Evolutionary conservation across 2,329 filamentous ascomycete species (phyloP), one percentile per base, ranked within the genome.

Genomic region (Dactylonectria estremocensis): DNA sequence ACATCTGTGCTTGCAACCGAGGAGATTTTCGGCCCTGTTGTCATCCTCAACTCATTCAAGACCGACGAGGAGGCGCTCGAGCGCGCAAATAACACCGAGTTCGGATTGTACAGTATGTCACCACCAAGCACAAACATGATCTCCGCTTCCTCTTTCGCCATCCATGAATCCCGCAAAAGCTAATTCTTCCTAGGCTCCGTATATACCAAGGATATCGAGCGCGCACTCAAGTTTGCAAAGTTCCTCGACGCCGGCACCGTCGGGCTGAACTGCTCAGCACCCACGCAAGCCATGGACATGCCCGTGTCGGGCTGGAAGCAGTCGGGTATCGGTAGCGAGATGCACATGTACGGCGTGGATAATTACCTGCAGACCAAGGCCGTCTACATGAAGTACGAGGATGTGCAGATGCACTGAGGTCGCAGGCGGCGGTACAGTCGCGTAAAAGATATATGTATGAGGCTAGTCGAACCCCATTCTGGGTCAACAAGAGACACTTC

Each of bases 191-290:
- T 40, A 40, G 86, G 86, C 37, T 87, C 83, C 33, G 85, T 89
- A n/a, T 89, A 84, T 83, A 78, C 79, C 20, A 83, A 81, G 64
- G 84, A 88, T 77, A 74, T 86, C 10, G 81, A 78, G 64, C 81
- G 82, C 60, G 86, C 85, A 2, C 76, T 82, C 69, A 75, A 80
- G 45, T 83, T 89, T 55, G 85, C 83, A 3, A 77, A 79, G 53
- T 76, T 81, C 48, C 77, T 89, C 28, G 80, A 89, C 74, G 84
- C 86, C 18, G 87, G 87, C 1, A 87, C 79, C 20, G 83, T 89
- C 14, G 88, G 84, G 75, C 80, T 89, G 71, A 89, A 89, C 78
- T 49, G 46, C 46, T 20, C 46, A 18, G 22, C 18, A 9, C 46
- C 46, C 13, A 49, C 46, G 46, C 46, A 40, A 40, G 35, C 35